phyloP scores from a whole-genome alignment of 192 early-diverging fungal genomes.

The Gaertneriomyces semiglobifer region DNA sequence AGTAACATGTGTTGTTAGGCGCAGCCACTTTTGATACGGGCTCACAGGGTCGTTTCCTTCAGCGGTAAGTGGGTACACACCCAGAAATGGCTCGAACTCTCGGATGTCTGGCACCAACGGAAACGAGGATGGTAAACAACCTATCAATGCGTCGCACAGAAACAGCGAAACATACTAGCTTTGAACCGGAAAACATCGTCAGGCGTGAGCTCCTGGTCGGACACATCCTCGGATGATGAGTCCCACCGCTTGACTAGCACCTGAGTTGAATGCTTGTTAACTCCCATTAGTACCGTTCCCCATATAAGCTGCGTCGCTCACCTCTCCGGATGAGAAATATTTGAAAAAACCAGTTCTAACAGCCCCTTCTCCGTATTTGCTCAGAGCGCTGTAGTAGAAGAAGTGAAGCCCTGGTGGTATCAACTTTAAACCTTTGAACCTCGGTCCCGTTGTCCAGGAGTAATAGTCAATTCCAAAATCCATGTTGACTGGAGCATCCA shows the following conservation, averaged over 20 bases:
- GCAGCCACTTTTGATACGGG: slow-evolving; percentile 73
- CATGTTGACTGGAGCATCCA: slow-evolving; percentile 72
- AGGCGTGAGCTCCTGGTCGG: slow-evolving; percentile 52
- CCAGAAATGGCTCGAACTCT: slow-evolving; percentile 75
- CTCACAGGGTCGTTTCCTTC: slow-evolving; percentile 42
- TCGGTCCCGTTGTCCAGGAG: slow-evolving; percentile 84
- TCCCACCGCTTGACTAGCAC: slow-evolving; percentile 82
- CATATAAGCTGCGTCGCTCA: slow-evolving; percentile 17
- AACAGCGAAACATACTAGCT: slow-evolving; percentile 46
- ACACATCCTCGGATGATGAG: slow-evolving; percentile 65
- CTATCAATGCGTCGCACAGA: neutral
- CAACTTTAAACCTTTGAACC: slow-evolving; percentile 88
- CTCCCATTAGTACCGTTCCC: neutral
- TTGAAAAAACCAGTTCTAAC: slow-evolving; percentile 1
- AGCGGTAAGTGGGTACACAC: slow-evolving; percentile 73
- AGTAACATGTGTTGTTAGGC: slow-evolving; percentile 68
- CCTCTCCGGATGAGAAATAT: neutral
- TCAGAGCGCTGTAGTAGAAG: slow-evolving; percentile 67
- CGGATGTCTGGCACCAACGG: slow-evolving; percentile 57
- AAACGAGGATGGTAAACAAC: neutral
- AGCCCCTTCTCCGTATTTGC: neutral
- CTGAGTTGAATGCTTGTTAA: slow-evolving; percentile 36
- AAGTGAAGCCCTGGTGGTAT: slow-evolving; percentile 95
- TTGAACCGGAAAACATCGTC: slow-evolving; percentile 63
- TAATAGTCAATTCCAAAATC: slow-evolving; percentile 92